phyloP scores from a whole-genome alignment of 2,329 filamentous ascomycete species.

The Myriosclerotinia scirpicola region DNA sequence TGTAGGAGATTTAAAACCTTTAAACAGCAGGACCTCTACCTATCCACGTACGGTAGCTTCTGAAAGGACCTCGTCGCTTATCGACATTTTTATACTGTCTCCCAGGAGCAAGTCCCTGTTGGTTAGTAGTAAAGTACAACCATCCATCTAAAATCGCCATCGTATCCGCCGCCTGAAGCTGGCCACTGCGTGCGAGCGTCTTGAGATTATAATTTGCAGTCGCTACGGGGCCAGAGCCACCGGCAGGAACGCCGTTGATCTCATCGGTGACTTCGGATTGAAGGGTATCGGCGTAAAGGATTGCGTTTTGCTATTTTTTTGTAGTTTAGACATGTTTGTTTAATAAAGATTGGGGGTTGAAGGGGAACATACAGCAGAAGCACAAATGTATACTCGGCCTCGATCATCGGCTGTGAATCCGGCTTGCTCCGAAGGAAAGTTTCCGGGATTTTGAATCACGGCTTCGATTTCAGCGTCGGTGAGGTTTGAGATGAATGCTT shows the following conservation, averaged over 20 bases:
- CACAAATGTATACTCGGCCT: slow-evolving; percentile 14
- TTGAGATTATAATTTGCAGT: slow-evolving; percentile 10
- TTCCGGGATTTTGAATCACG: slow-evolving; percentile 6
- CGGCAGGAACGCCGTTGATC: background rate
- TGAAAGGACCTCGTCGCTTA: slow-evolving; percentile 8
- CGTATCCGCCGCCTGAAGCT: slow-evolving; percentile 7
- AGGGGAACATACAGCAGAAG: background rate
- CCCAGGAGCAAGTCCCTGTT: slow-evolving; percentile 9
- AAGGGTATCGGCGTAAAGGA: background rate
- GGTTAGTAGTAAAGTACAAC: slow-evolving; percentile 13
- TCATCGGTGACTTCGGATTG: slow-evolving; percentile 15
- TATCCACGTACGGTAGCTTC: slow-evolving; percentile 1
- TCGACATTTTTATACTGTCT: slow-evolving; percentile 15
- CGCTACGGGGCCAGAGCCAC: background rate
- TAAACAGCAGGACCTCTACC: slow-evolving; percentile 13
- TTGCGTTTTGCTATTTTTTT: slow-evolving; percentile 2
- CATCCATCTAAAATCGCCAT: slow-evolving; percentile 17
- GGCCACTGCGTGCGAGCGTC: background rate
- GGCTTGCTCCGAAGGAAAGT: slow-evolving; percentile 6
- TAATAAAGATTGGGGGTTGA: background rate
- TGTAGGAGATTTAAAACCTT: too few species aligned
- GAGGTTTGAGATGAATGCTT: slow-evolving; percentile 8
- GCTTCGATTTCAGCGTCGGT: slow-evolving; percentile 7
- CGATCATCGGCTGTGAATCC: slow-evolving; percentile 8
- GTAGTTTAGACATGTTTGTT: background rate